Base-by-base conservation (phyloP, 371 early-diverging fungal genomes). In the Haplosporangium sp. region DNA sequence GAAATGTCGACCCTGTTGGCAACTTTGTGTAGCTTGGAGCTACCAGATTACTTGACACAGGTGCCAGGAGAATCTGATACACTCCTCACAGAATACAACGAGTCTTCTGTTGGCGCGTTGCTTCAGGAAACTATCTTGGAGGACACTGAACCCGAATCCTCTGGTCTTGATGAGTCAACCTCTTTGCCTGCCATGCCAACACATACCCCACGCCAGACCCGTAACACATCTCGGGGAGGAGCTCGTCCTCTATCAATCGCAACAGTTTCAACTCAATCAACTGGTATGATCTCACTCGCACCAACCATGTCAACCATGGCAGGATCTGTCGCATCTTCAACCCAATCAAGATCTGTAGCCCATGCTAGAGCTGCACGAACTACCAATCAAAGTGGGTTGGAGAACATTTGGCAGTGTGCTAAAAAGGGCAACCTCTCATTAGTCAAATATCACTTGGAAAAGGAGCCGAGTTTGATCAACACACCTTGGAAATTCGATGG, bases 231-330 rank as follows among this genome's bases (percentile, higher is more conserved):
- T 10, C 61, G 13, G 48, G 47, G 64, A 44, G 17, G 44, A 10
- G 9, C 64, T 35, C 66, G 76, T 8, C 76, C 76, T 7, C 40
- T 62, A 4, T 76, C 76, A 8, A 74, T 76, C 17, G 58, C 63
- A 7, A 70, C 71, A 2, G 38, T 61, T 35, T 63, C 72, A 47
- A 71, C 77, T 0, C 63, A 55, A 7, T 77, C 77, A 0, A 77
- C 77, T 15, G 76, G 76, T 0, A 77, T 77, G 77, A 45, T 45
- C 20, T 77, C 77, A 1, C 35, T 71, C 11, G 65, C 77, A 7
- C 77, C 77, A 3, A 72, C 72, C 42, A 69, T 69, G 72, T 77
- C 77, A 17, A 77, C 72, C 11, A 56, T 77, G 77, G 77, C 69
- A 15, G 53, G 63, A 7, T 77, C 77, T 13, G 61, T 69, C 3